Evolutionary conservation across 2,329 filamentous ascomycete genomes (phyloP).

Genomic region (Verticillium klebahnii): DNA sequence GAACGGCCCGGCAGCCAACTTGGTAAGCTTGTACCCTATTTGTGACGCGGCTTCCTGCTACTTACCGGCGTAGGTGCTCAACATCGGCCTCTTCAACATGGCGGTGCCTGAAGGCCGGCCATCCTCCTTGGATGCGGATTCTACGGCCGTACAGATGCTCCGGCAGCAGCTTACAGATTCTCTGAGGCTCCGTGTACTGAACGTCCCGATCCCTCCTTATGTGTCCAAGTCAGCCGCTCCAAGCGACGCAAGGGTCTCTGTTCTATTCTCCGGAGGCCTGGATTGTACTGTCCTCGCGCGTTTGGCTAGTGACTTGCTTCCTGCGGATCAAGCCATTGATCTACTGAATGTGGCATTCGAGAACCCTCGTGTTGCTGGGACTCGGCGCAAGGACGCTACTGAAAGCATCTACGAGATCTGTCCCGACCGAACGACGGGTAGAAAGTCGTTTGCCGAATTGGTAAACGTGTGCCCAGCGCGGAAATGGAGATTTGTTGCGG

Average conservation of each 20-base stretch:
- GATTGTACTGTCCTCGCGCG: constrained; percentile 88
- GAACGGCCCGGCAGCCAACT: constrained; percentile 24
- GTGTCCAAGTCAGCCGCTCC: constrained; percentile 5
- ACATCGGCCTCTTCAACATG: constrained; percentile 49
- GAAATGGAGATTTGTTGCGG: constrained; percentile 76
- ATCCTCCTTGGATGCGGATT: constrained; percentile 20
- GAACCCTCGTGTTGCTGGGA: constrained; percentile 71
- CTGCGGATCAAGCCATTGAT: constrained; percentile 66
- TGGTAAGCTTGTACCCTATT: constrained; percentile 35
- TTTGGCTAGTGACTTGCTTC: constrained; percentile 72
- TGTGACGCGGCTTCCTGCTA: constrained; percentile 22
- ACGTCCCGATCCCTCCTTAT: constrained; percentile 56
- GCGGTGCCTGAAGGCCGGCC: constrained; percentile 31
- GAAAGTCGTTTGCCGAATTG: constrained; percentile 75
- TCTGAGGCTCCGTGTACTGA: constrained; percentile 57
- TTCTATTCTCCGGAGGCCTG: constrained; percentile 90
- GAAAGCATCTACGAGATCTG: constrained; percentile 68
- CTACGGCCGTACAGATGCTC: constrained; percentile 49
- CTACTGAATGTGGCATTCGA: constrained; percentile 96
- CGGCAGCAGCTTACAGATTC: constrained; percentile 54
- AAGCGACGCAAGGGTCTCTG: constrained; percentile 55
- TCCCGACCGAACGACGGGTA: constrained; percentile 84
- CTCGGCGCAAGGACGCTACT: constrained; percentile 31
- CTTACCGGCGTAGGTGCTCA: constrained; percentile 47
- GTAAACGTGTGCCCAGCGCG: constrained; percentile 62